Conservation (phyloP, 208 protist genomes). For the Endotrypanum monterogeii region DNA sequence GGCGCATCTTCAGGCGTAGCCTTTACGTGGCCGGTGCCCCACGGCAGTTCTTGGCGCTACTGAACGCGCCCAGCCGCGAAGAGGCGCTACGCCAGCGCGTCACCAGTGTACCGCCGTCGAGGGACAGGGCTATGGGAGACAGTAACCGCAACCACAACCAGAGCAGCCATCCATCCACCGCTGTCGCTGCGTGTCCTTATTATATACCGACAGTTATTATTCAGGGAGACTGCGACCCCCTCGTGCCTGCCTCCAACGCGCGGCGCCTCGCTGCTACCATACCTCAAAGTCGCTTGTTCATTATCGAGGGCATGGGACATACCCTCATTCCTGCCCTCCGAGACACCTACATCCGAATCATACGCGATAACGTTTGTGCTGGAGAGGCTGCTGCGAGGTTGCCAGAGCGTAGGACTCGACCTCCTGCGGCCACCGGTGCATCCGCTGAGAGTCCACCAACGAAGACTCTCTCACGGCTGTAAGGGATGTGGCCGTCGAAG, state of each 20-base stretch:
- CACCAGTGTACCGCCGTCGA: slow-evolving; percentile 19
- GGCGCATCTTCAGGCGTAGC: slow-evolving; percentile 48
- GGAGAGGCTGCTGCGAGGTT: slow-evolving; percentile 21
- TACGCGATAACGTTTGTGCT: slow-evolving; percentile 31
- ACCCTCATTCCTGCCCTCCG: slow-evolving; percentile 41
- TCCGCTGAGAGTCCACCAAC: neutral
- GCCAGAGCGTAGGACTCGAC: slow-evolving; percentile 4
- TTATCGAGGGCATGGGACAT: slow-evolving; percentile 69
- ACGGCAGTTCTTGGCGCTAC: slow-evolving; percentile 63
- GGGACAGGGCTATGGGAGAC: neutral
- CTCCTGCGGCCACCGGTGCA: slow-evolving; percentile 2
- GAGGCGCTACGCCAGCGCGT: slow-evolving; percentile 31
- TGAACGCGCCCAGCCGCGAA: slow-evolving; percentile 43
- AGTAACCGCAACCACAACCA: neutral
- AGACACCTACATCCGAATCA: slow-evolving; percentile 23
- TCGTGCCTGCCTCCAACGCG: slow-evolving; percentile 59
- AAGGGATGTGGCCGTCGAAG: neutral
- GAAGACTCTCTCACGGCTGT: slow-evolving; percentile 27
- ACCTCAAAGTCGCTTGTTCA: slow-evolving; percentile 36
- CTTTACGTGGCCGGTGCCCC: slow-evolving; percentile 42
- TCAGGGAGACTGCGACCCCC: slow-evolving; percentile 60
- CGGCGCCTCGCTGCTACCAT: slow-evolving; percentile 44
- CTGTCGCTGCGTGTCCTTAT: neutral
- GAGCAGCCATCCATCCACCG: neutral
- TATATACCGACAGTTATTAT: slow-evolving; percentile 75